Base-by-base conservation (phyloP, 805 yeast species). In the Metschnikowia similis region DNA sequence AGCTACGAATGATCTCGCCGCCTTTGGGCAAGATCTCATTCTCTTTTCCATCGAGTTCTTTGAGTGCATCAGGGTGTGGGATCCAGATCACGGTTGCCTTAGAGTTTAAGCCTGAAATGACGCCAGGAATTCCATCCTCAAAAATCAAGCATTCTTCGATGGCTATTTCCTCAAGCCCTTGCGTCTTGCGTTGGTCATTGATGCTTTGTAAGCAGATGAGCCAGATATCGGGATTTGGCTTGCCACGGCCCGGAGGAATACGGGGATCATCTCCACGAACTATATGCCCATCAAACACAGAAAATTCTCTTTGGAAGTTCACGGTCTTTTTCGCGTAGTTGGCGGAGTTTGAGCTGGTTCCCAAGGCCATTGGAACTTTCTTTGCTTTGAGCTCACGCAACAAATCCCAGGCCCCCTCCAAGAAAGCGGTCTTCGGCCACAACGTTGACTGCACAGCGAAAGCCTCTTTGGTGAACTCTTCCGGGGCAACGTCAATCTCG, bases 51-150 rank as follows among this genome's bases (percentile, higher is more conserved):
- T 68, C 63, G 55, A 87, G 66, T 7, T 80, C 77, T 16, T 74
- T 70, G 32, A 79, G 61, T 0, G 96, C 96, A 50, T 87, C 81
- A 27, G 77, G 76, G 66, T 92, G 92, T 8, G 99, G 98, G 11
- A 91, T 86, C 99, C 98, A 94, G 43, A 92, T 78, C n/a, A 92
- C 96, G 48, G 76, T 77, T 11, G 89, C 87, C 9, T 90, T 91
- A 34, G 96, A 89, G 14, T 87, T 83, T 49, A 77, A 79, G 11
- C 96, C 99, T 3, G 96, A 85, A 14, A 72, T 62, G 21, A 92
- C 92, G 2, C 99, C 99, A 0, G 96, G 91, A 40, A 90, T 74
- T 2, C 97, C 98, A 68, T 94, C 99, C 72, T 94, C 99, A 66
- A 94, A 94, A 1, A 94, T 86, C 31, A 94, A 66, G 60, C 96